Conservation (phyloP, 106 monocot genomes). For the Apostasia ramifera region DNA sequence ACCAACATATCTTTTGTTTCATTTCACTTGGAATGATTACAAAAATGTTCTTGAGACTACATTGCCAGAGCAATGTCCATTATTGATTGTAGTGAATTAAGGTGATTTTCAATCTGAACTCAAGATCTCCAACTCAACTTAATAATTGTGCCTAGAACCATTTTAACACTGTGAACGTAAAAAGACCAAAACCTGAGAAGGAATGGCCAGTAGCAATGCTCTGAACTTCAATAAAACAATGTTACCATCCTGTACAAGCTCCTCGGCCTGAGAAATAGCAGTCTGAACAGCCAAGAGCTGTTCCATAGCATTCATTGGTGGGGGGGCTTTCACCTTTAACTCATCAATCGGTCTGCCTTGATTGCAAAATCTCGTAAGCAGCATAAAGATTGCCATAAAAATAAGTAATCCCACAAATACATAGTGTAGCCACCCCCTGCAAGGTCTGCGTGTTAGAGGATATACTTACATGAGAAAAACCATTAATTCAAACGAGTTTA, state of each 20-base stretch:
- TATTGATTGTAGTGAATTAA: no score
- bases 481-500: no score
- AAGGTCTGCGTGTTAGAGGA: slow-evolving; percentile 4
- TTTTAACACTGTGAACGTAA: background rate
- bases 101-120: no score
- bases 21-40: no score
- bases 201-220: slow-evolving; percentile 62
- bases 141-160: no score
- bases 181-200: slow-evolving; percentile 59
- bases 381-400: slow-evolving; percentile 70
- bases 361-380: slow-evolving; percentile 50
- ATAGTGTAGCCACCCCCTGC: slow-evolving; percentile 74
- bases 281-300: slow-evolving; percentile 91
- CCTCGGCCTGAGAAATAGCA: slow-evolving; percentile 73
- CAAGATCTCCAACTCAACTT: no score
- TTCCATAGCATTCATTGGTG: slow-evolving; percentile 87
- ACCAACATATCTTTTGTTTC: no score
- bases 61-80: no score
- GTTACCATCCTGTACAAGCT: slow-evolving; percentile 82
- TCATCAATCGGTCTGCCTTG: slow-evolving; percentile 47
- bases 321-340: slow-evolving; percentile 65
- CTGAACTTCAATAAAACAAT: slow-evolving; percentile 78
- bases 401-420: slow-evolving; percentile 39
- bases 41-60: no score
- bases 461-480: background rate